Conservation (phyloP, 345 rosid species). For the Populus deltoides region DNA sequence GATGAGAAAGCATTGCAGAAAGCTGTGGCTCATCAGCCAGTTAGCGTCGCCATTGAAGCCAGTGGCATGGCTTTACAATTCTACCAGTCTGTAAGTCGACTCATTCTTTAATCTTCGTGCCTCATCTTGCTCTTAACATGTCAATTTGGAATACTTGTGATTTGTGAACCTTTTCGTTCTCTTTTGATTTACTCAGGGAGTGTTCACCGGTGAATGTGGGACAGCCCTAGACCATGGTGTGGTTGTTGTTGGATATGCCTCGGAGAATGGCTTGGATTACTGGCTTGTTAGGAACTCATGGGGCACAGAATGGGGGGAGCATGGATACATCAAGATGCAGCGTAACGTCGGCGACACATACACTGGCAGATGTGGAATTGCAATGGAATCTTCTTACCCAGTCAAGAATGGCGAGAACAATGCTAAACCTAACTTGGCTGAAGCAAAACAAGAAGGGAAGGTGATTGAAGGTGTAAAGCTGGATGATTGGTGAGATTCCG, state of each 20-base stretch:
- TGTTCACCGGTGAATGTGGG: constrained; percentile 28
- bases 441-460: not conserved
- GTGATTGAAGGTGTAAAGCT: not conserved
- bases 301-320: constrained; percentile 22
- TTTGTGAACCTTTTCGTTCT: not conserved
- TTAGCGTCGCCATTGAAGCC: constrained; percentile 30
- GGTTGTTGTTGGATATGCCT: constrained; percentile 23
- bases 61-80: constrained; percentile 24
- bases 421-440: not conserved
- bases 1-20: constrained; percentile 24
- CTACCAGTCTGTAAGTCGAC: constrained; percentile 12
- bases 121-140: not conserved
- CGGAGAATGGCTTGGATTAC: constrained; percentile 17
- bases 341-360: constrained; percentile 9
- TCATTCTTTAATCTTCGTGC: not conserved
- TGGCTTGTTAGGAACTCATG: constrained; percentile 31
- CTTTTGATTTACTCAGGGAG: constrained; percentile 11
- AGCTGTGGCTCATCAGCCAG: constrained; percentile 27
- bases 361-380: constrained; percentile 29
- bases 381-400: constrained; percentile 29
- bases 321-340: constrained; percentile 26
- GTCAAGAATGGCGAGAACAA: constrained; percentile 10
- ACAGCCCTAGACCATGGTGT: constrained; percentile 26
- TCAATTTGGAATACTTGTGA: not conserved
- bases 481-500: not conserved